These are phyloP conservation scores for Pleurotus giganteus DNA, from an alignment of 768 basidiomycete species.

Conservation along the genomic window DNA sequence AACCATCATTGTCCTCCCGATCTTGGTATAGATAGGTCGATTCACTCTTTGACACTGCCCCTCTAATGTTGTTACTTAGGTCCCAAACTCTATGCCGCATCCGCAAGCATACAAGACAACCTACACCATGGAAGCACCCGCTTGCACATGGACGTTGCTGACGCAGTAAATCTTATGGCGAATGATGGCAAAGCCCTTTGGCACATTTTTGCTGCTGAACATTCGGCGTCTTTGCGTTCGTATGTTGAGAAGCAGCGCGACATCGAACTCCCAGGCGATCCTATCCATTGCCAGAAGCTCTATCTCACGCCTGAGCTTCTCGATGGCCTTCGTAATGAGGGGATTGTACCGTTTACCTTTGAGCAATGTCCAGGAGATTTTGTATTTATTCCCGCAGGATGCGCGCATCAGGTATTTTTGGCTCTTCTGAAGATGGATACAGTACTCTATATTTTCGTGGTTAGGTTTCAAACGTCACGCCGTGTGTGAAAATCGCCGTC, in stretches of 20 bases:
- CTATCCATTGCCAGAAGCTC: not conserved
- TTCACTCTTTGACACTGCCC: not conserved
- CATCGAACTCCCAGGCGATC: too few species aligned
- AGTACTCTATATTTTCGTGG: not conserved
- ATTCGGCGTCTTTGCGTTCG: too few species aligned
- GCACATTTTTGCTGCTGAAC: not conserved
- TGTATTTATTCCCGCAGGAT: slow-evolving; percentile 1
- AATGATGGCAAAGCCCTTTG: not conserved
- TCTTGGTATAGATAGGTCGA: not conserved
- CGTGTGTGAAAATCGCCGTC: not conserved
- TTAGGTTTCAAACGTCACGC: not conserved
- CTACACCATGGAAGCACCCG: not conserved
- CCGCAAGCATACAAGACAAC: not conserved
- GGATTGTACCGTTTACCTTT: not conserved
- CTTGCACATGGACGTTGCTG: not conserved
- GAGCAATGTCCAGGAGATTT: not conserved
- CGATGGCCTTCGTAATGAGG: not conserved
- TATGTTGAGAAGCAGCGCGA: too few species aligned
- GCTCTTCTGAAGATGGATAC: not conserved
- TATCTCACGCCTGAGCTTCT: slow-evolving; percentile 2
- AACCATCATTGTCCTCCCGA: not conserved
- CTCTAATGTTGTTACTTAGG: not conserved
- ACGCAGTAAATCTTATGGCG: not conserved
- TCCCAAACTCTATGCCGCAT: not conserved
- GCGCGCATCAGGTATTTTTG: not conserved